Evolutionary conservation across 352 stramenopile species (phyloP), one percentile per base, ranked within the genome.

Genomic region (Blastocystis sp.): DNA sequence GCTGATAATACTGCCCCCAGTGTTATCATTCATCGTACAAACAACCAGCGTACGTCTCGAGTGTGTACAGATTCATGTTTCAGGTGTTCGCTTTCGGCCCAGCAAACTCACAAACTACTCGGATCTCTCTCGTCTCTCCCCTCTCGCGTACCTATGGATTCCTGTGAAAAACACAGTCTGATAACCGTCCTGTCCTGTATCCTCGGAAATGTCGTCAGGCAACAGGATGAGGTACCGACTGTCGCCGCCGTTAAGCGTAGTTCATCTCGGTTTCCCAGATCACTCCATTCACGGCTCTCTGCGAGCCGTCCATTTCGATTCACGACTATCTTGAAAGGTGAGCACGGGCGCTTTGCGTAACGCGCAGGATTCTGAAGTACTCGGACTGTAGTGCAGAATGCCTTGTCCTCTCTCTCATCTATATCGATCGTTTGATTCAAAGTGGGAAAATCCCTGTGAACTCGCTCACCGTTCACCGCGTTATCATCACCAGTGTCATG

Each of bases 371-470:
- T 6, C 38, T 84, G 11, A 68, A 84, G 74, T 84, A 84, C 54
- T 70, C 74, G 3, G 45, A 84, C 43, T 84, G 74, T 68, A 84
- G 74, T 45, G 48, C 66, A 10, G 74, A 84, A 52, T 84, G 74
- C 48, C 48, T 84, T 2, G 43, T 84, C 43, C 57, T 68, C 40
- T 62, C 74, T 3, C 42, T 84, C 6, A 69, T 84, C 52, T 84
- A 84, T 48, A 84, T 84, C 24, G 74, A 84, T 28, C 45, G 74
- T 28, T 57, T 84, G 34, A 84, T 84, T 84, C 74, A 84, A 54
- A 68, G 74, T 57, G 74, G 54, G 14, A 52, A 28, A 6, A 45
- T 84, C 3, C 24, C 74, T 28, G 74, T 84, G 3, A 84, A 84
- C 43, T 84, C 74, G 0, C 54, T 84, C 10, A 68, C 74, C 14